Conservation (phyloP, 768 basidiomycete genomes). For the Mycena vitilis region DNA sequence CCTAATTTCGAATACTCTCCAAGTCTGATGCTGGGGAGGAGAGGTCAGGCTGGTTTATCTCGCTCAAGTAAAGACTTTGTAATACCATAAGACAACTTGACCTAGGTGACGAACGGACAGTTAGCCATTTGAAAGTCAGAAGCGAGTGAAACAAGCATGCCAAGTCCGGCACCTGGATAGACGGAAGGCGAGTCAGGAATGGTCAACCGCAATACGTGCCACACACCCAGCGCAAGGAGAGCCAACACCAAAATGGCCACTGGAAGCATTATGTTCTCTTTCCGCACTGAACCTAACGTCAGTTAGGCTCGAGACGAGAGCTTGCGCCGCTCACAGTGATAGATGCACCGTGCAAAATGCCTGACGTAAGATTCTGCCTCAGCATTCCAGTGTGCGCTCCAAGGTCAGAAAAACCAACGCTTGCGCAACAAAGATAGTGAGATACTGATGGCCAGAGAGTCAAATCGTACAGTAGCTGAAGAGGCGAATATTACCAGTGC, state of each 20-base stretch:
- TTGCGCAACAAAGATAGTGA: constrained; percentile 22
- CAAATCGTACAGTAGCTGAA: neutral
- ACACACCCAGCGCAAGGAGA: neutral
- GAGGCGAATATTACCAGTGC: constrained; percentile 2
- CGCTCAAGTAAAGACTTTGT: too few species aligned
- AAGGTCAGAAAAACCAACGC: constrained; percentile 2
- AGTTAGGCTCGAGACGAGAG: neutral
- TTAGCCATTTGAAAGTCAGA: neutral
- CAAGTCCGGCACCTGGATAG: neutral
- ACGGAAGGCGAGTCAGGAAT: neutral
- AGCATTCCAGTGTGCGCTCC: neutral
- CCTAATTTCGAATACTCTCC: constrained; percentile 11
- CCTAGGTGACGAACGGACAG: neutral
- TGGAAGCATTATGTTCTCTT: constrained; percentile 13
- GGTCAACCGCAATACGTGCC: neutral
- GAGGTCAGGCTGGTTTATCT: neutral
- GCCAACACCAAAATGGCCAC: constrained; percentile 1
- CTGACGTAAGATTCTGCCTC: neutral
- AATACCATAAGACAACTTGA: constrained; percentile 7
- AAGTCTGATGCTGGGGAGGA: constrained; percentile 1
- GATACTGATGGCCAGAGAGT: constrained; percentile 1
- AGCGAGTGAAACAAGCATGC: neutral
- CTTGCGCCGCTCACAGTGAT: constrained; percentile 9
- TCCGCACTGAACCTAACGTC: constrained; percentile 1
- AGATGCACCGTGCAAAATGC: constrained; percentile 24